These are phyloP conservation scores for Ascochyta koolunga DNA, from an alignment of 2,329 filamentous ascomycete species.

Conservation along the genomic window DNA sequence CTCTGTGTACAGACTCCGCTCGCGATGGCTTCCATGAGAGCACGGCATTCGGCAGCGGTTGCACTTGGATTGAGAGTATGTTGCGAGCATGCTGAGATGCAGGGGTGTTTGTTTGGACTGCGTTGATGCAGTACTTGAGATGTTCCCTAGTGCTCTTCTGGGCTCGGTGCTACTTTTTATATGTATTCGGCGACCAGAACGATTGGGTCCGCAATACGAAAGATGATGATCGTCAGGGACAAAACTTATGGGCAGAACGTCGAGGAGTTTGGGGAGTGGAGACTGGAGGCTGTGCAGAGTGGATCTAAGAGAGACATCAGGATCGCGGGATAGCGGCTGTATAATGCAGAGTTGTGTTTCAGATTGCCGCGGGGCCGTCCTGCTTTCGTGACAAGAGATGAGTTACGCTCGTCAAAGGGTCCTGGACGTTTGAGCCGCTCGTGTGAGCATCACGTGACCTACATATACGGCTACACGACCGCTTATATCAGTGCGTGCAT, in stretches of 20 bases:
- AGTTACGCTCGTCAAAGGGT: constrained; percentile 1
- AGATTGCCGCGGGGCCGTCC: constrained; percentile 8
- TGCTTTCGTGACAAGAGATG: constrained; percentile 10
- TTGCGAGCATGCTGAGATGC: too few relatives aligned
- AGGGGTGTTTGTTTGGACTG: too few relatives aligned
- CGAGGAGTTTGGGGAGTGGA: constrained; percentile 9
- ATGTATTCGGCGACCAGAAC: background rate
- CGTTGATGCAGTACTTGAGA: too few relatives aligned
- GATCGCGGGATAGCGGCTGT: constrained; percentile 10
- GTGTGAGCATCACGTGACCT: constrained; percentile 3
- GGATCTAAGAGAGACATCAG: constrained; percentile 1
- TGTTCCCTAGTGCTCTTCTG: too few relatives aligned
- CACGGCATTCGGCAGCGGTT: too few relatives aligned
- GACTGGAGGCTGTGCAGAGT: constrained; percentile 16
- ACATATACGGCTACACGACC: too few relatives aligned
- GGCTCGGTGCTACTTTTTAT: too few relatives aligned
- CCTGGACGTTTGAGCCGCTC: background rate
- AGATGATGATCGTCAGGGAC: constrained; percentile 15
- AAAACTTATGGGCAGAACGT: background rate
- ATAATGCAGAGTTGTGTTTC: constrained; percentile 10
- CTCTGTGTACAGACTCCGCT: too few relatives aligned
- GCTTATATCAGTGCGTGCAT: background rate
- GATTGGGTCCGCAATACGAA: background rate
- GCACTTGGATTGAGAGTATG: too few relatives aligned
- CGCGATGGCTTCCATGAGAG: too few relatives aligned